Evolutionary conservation across 495 filamentous ascomycete species (phyloP).

Genomic region (Tuber borchii): DNA sequence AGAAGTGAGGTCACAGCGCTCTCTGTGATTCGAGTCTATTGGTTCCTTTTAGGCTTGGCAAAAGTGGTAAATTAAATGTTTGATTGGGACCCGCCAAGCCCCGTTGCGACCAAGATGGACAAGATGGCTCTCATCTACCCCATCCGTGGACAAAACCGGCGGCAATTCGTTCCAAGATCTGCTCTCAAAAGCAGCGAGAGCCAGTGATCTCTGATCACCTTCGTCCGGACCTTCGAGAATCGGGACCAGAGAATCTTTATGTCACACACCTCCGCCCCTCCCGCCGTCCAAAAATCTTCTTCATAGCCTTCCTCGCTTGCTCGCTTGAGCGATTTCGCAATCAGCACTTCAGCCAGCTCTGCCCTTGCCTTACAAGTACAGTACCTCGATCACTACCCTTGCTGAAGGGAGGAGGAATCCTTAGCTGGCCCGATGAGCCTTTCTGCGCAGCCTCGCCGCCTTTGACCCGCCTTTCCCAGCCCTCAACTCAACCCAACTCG

Average conservation of each 20-base stretch:
- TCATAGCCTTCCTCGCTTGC: constrained; percentile 3
- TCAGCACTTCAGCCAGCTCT: constrained; percentile 13
- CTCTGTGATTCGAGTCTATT: not conserved
- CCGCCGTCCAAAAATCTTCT: not conserved
- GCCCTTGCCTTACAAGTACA: not conserved
- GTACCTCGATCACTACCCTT: not conserved
- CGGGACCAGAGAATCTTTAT: not conserved
- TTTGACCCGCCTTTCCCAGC: constrained; percentile 15
- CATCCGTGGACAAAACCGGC: not conserved
- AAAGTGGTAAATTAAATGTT: not conserved
- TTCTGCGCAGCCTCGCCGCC: constrained; percentile 13
- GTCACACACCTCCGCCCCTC: constrained; percentile 1
- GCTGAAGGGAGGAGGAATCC: not conserved
- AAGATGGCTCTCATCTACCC: constrained; percentile 2
- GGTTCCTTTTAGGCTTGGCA: not conserved
- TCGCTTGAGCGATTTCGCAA: constrained; percentile 27
- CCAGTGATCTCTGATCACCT: constrained; percentile 2
- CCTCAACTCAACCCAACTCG: constrained; percentile 18
- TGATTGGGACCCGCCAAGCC: not conserved
- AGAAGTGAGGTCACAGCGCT: not conserved
- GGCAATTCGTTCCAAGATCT: not conserved
- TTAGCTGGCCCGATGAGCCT: not conserved
- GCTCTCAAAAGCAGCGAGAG: not conserved
- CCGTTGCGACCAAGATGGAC: not conserved
- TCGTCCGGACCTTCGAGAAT: constrained; percentile 6